Base-by-base conservation (phyloP, 2,329 filamentous ascomycete species). In the Colletotrichum noveboracense region DNA sequence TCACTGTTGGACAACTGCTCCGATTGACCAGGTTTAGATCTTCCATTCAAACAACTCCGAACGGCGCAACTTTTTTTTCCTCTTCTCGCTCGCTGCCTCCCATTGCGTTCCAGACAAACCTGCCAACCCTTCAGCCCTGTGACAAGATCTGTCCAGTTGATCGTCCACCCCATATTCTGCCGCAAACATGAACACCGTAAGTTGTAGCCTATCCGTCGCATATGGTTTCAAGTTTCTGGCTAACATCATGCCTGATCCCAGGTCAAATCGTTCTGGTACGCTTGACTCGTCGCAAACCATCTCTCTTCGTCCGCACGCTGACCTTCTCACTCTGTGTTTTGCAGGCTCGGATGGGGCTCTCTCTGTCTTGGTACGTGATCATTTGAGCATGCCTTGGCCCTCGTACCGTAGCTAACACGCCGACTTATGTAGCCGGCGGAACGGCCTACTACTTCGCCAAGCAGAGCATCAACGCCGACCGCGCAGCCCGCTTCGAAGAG, bases 361-460 rank as follows among this genome's bases (percentile, higher is more conserved):
- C 91, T 98, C 70, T 97, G 96, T 83, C 89, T 94, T 80, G 96
- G 94, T 96, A 91, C 75, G 92, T 82, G 28, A 10, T 65, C 26
- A 34, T 18, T 21, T 28, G 43, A 32, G 43, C 16, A 28, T n/a
- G 24, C 67, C 28, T 18, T 28, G 24, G 62, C 70, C 68, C 75
- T 80, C 32, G 62, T 61, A 34, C 36, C 32, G 16, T 13, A 38
- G 32, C 68, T 77, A 67, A 77, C 32, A 18, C 24, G 26, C 26
- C 60, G 26, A 61, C 71, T 34, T 24, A 48, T 70, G 34, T 82
- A 96, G 95, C 96, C 79, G 97, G 96, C 82, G 97, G 92, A 78
- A 95, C 94, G 78, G 96, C 96, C 81, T 99, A 98, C 89, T 96
- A 95, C 88, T 98, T 98, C 84, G 97, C 97, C 78, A 99, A 99